These are phyloP conservation scores for Corchorus capsularis DNA, from an alignment of 345 rosid genomes.

Conservation along the genomic window DNA sequence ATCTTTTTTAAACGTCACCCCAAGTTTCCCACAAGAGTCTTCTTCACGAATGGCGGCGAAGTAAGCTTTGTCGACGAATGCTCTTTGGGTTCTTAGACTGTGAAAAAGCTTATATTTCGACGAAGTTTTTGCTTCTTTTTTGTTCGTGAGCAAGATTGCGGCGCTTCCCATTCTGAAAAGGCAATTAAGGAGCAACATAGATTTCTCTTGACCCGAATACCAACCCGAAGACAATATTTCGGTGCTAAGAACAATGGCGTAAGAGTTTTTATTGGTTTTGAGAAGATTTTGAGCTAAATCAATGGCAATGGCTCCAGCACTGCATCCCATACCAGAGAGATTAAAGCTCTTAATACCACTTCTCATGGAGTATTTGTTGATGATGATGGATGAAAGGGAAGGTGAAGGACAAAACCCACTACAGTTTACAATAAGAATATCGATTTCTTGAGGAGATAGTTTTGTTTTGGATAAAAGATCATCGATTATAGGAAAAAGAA, in stretches of 20 bases:
- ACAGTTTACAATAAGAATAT: constrained; percentile 54
- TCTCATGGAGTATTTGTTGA: constrained; percentile 47
- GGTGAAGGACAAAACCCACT: constrained; percentile 59
- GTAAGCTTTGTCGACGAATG: constrained; percentile 43
- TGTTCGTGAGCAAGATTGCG: constrained; percentile 51
- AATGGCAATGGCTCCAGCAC: constrained; percentile 44
- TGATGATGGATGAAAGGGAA: constrained; percentile 51
- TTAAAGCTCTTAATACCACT: constrained; percentile 44
- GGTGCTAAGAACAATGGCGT: constrained; percentile 49
- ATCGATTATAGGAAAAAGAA: constrained; percentile 48
- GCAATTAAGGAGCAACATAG: constrained; percentile 53
- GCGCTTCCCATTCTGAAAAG: constrained; percentile 63
- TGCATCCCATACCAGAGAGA: constrained; percentile 76
- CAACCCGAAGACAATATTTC: constrained; percentile 62
- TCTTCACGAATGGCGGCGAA: constrained; percentile 45
- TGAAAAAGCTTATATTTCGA: constrained; percentile 44
- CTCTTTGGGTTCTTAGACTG: constrained; percentile 44
- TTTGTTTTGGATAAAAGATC: constrained; percentile 48
- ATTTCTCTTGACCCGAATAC: constrained; percentile 49
- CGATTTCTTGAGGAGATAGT: constrained; percentile 40
- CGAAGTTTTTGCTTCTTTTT: constrained; percentile 21
- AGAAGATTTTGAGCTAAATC: constrained; percentile 52
- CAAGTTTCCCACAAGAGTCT: constrained; percentile 50
- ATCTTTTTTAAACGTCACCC: constrained; percentile 46
- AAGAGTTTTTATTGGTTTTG: constrained; percentile 31